Percentiles rank a stretch among this genome's conserved stretches.
Conservation (phyloP, 768 basidiomycete genomes). For the Leccinum boreale region DNA sequence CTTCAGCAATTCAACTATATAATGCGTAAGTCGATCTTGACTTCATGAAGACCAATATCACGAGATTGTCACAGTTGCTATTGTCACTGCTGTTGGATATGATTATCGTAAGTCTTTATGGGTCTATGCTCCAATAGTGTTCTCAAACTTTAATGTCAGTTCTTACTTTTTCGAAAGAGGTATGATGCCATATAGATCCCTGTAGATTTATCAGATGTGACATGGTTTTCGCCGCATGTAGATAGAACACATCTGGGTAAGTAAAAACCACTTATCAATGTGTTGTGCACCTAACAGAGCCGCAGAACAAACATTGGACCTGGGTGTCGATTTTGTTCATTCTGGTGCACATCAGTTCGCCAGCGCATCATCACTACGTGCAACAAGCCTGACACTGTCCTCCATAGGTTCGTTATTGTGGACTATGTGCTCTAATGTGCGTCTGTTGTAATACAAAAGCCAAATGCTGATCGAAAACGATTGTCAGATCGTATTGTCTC, state of each 20-base stretch:
- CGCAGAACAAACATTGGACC: background rate
- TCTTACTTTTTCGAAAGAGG: background rate
- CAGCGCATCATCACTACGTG: background rate
- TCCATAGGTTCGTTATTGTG: background rate
- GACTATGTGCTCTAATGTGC: background rate
- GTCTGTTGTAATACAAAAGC: background rate
- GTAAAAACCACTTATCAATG: background rate
- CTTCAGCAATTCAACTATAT: background rate
- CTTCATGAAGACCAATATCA: background rate
- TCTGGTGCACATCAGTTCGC: background rate
- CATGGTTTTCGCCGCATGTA: background rate
- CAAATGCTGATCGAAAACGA: too few species aligned
- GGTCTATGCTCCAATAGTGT: background rate
- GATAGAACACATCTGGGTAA: conserved; percentile 10
- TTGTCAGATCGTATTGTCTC: background rate
- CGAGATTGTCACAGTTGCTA: background rate
- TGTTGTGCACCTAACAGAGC: background rate
- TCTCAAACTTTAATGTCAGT: background rate
- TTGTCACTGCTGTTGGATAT: background rate
- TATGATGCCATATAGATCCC: background rate
- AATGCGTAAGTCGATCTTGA: background rate
- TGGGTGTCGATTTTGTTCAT: conserved; percentile 2
- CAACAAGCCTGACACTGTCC: background rate
- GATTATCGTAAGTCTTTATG: background rate
- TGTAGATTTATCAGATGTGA: background rate